phyloP scores from a whole-genome alignment of 2,329 filamentous ascomycete species.

The Aspergillus sp. region DNA sequence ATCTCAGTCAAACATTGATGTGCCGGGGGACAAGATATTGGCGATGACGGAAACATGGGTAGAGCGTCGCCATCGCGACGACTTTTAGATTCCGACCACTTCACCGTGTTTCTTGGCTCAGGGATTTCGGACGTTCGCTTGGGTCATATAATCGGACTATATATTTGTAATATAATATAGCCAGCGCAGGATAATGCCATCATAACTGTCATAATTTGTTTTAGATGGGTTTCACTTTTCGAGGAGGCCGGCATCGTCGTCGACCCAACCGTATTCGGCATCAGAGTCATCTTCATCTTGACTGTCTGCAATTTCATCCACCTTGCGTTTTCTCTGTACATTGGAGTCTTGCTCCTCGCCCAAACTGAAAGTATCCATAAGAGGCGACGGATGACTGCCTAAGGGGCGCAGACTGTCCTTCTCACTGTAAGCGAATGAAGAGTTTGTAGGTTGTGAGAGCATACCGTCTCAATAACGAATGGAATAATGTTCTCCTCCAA shows the following conservation, averaged over 20 bases:
- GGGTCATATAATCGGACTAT: background rate
- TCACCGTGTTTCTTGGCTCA: background rate
- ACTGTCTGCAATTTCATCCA: slow-evolving; percentile 45
- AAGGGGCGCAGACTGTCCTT: slow-evolving; percentile 19
- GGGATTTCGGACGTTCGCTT: background rate
- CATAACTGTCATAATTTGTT: no score
- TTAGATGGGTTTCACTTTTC: slow-evolving; percentile 1
- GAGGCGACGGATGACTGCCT: background rate
- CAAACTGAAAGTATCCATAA: slow-evolving; percentile 2
- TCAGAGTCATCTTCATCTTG: slow-evolving; percentile 43
- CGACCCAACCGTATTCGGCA: slow-evolving; percentile 30
- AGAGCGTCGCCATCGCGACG: slow-evolving; percentile 11
- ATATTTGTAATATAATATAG: background rate
- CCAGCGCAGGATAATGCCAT: background rate
- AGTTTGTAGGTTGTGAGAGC: background rate
- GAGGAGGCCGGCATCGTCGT: slow-evolving; percentile 18
- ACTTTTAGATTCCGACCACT: background rate
- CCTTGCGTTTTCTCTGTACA: slow-evolving; percentile 42
- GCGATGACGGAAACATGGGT: slow-evolving; percentile 23
- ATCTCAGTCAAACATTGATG: slow-evolving; percentile 7
- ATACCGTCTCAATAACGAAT: slow-evolving; percentile 42
- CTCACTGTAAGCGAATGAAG: background rate
- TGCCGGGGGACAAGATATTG: slow-evolving; percentile 23
- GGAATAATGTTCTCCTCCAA: slow-evolving; percentile 34
- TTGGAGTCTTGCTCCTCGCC: slow-evolving; percentile 8